Percentiles rank a stretch among this genome's conserved stretches.
Evolutionary conservation across 78 protist genomes (phyloP).

Genomic region (Capsaspora owczarzaki): DNA sequence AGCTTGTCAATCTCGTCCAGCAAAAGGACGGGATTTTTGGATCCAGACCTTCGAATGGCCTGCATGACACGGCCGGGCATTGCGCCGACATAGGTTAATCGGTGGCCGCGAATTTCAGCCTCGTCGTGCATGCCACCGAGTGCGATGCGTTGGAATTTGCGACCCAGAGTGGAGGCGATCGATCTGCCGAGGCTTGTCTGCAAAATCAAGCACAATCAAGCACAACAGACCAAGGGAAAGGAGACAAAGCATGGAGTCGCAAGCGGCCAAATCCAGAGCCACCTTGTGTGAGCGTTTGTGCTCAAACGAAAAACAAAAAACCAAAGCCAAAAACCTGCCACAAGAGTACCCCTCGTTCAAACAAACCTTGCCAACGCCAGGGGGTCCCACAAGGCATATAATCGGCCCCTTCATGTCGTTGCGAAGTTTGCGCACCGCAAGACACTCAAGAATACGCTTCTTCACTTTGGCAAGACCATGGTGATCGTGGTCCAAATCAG

Average conservation of each 20-base stretch:
- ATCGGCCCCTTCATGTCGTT: constrained; percentile 68
- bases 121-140: constrained; percentile 92
- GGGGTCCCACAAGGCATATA: constrained; percentile 86
- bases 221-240: too few species aligned
- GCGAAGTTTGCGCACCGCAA: constrained; percentile 72
- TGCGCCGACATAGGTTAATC: constrained; percentile 89
- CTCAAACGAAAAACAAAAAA: too few species aligned
- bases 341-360: too few species aligned
- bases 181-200: constrained; percentile 83
- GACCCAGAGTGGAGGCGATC: constrained; percentile 54
- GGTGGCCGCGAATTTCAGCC: constrained; percentile 90
- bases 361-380: constrained; percentile 83
- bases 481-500: constrained; percentile 57
- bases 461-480: constrained; percentile 85
- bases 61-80: constrained; percentile 96
- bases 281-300: too few species aligned
- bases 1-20: constrained; percentile 83
- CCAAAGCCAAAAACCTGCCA: too few species aligned
- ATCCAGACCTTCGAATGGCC: constrained; percentile 53
- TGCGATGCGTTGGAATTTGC: constrained; percentile 79
- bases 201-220: too few species aligned
- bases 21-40: constrained; percentile 86
- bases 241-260: too few species aligned
- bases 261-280: too few species aligned
- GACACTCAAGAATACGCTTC: constrained; percentile 83